Base-by-base conservation (phyloP, 2,329 filamentous ascomycete species). In the Aspergillus sp. region DNA sequence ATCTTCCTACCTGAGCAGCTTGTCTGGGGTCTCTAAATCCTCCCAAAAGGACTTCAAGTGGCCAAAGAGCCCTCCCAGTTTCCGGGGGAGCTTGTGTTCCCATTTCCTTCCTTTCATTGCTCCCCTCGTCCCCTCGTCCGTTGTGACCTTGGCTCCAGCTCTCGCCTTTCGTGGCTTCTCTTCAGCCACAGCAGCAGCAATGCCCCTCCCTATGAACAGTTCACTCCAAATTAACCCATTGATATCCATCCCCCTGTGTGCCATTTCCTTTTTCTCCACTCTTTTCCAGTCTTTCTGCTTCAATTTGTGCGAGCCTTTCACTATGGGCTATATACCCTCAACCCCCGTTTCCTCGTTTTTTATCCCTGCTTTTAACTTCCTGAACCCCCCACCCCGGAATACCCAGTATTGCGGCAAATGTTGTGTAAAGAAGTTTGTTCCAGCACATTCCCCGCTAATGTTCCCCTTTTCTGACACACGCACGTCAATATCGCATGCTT, bases 301-400 rank as follows among this genome's bases (percentile, higher is more conserved):
- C 45, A 31, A 55, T 58, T 49, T 43, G 54, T 58, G 59, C 47
- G 58, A 50, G 47, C 46, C 54, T 57, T 43, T 44, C 14, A 58
- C 33, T 58, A 40, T 56, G 33, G 45, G 47, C 40, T 59, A 49
- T 50, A 43, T 52, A 51, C 41, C 54, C 35, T 41, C 45, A 61
- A 39, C 15, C 49, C 56, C 48, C 21, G 57, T 57, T 37, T 23
- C 24, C 31, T 45, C 31, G 12, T 51, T 19, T 41, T 33, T 41
- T 24, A 53, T n/a, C 14, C 27, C 31, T 23, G 14, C 17, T 17
- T 27, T 19, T 8, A 11, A 8, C 15, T 35, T 17, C 39, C 24
- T 21, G 33, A 33, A 24, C 9, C 50, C 23, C 12, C 47, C 31
- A 33, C 8, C 27, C 27, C 27, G 27, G 11, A 31, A 31, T 31